Base-by-base conservation (phyloP, 139 green algal genomes). In the Edaphochlamys debaryana region DNA sequence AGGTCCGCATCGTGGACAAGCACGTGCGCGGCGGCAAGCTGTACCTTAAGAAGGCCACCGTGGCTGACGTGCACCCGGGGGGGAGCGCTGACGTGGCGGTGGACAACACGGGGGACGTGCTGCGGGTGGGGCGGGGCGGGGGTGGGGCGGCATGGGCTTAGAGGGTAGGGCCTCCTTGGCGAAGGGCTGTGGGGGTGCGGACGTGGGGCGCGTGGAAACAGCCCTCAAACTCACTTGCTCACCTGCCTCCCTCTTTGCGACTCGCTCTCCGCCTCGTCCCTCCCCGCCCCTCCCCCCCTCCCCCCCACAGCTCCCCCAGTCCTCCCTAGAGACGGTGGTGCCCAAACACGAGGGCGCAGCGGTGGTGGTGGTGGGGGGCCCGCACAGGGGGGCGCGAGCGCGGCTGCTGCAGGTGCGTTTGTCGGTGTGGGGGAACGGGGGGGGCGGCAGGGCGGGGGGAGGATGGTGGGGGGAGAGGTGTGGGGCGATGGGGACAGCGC, bases 271-370 rank as follows among this genome's bases (percentile, higher is more conserved):
- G n/a, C n/a, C n/a, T n/a, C n/a, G n/a, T n/a, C n/a, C n/a, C n/a
- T n/a, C n/a, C n/a, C n/a, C n/a, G n/a, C n/a, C n/a, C n/a, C 58
- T 19, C 58, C 58, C 7, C 69, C 69, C 45, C 13, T 11, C 45
- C n/a, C 15, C 22, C 58, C 25, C 85, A 79, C 85, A 90, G 77
- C 36, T 96, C 50, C 66, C 67, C 1, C 86, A 97, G 78, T 75
- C 70, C 0, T 70, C 87, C 60, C 79, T 98, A 56, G 94, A 98
- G 90, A 98, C 94, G 23, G 92, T 96, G 56, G 87, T 98, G 32
- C 94, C 94, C 30, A 92, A 88, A 32, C 83, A 77, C 2, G 79
- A 91, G 42, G 94, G 94, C 45, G 83, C 85, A 0, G 68, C 74
- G 2, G 78, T 98, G 67, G 74, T 96, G 71, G 86, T 98, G 41